A percentile compares a stretch with the other conserved stretches of the same genome.
Evolutionary conservation across 208 protist species (phyloP).

Genomic region (Wallacemonas rigidus): DNA sequence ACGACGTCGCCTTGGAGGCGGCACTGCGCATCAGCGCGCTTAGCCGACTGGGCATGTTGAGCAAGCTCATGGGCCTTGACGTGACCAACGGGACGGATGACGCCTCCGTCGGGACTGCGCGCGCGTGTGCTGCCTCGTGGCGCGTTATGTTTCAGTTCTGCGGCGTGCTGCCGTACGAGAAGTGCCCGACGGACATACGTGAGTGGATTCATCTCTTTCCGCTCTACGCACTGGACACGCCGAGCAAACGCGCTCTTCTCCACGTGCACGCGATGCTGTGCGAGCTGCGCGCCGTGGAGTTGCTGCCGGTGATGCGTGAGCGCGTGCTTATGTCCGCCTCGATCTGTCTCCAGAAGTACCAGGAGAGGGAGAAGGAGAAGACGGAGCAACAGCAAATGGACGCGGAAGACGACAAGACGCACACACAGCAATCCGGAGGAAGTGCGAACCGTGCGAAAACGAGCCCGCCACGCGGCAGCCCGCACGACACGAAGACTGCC

Average conservation of each 20-base stretch:
- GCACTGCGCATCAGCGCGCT: constrained; percentile 43
- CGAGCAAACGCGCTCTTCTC: constrained; percentile 45
- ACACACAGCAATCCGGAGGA: too few species aligned
- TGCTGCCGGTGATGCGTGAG: constrained; percentile 37
- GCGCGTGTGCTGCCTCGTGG: constrained; percentile 29
- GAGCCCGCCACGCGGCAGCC: too few species aligned
- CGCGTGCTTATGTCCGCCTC: constrained; percentile 32
- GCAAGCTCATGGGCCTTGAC: constrained; percentile 28
- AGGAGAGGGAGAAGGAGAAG: background rate
- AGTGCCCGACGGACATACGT: constrained; percentile 44
- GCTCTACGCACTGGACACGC: constrained; percentile 44
- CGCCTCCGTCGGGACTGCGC: constrained; percentile 7
- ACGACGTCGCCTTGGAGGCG: constrained; percentile 49
- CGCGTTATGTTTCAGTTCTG: constrained; percentile 51
- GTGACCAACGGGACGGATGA: constrained; percentile 7
- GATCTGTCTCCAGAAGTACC: constrained; percentile 1
- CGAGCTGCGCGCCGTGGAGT: constrained; percentile 7
- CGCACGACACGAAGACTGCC: too few species aligned
- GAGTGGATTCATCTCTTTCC: constrained; percentile 62
- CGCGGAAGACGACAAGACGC: background rate
- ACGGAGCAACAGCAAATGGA: background rate
- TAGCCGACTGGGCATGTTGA: constrained; percentile 25
- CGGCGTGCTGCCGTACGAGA: constrained; percentile 43
- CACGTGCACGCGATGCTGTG: constrained; percentile 36
- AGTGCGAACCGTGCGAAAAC: too few species aligned